Conservation (phyloP, 1,139 yeast species). For the Diutina rugosa region DNA sequence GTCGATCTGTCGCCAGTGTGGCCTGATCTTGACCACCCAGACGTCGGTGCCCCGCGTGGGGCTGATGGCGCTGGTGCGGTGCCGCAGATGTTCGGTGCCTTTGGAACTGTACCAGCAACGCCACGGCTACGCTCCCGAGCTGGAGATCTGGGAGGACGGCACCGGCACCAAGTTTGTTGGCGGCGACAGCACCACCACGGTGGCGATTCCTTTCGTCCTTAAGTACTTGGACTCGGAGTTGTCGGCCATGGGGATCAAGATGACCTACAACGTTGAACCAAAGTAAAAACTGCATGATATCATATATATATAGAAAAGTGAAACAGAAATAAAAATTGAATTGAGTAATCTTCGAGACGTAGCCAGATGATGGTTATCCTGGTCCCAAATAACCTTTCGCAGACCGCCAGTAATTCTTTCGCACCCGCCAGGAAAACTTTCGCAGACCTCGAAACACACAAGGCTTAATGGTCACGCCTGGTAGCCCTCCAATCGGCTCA, state of each 20-base stretch:
- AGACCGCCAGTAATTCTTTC: too few species aligned
- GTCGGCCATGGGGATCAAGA: constrained; percentile 94
- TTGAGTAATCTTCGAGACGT: too few species aligned
- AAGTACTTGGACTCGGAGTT: constrained; percentile 91
- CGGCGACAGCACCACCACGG: constrained; percentile 84
- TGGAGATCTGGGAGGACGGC: constrained; percentile 97
- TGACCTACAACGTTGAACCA: constrained; percentile 58
- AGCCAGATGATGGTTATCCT: too few species aligned
- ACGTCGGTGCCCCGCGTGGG: constrained; percentile 88
- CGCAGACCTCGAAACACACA: too few species aligned
- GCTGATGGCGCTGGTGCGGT: constrained; percentile 60
- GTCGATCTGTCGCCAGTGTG: constrained; percentile 83
- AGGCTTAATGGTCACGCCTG: too few species aligned
- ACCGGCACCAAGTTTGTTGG: constrained; percentile 86
- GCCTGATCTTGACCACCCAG: constrained; percentile 82
- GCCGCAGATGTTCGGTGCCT: constrained; percentile 82
- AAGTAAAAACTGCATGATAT: neutral
- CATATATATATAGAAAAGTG: neutral
- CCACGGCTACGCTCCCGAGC: constrained; percentile 43
- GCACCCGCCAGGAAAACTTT: too few species aligned
- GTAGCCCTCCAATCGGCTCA: too few species aligned
- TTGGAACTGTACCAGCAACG: constrained; percentile 29
- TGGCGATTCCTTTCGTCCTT: constrained; percentile 94
- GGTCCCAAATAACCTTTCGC: too few species aligned
- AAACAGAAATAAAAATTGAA: too few species aligned